A percentile compares a stretch with the other conserved stretches of the same genome.
phyloP scores from a whole-genome alignment of 2,329 filamentous ascomycete species.

The Hymenoscyphus occultus region DNA sequence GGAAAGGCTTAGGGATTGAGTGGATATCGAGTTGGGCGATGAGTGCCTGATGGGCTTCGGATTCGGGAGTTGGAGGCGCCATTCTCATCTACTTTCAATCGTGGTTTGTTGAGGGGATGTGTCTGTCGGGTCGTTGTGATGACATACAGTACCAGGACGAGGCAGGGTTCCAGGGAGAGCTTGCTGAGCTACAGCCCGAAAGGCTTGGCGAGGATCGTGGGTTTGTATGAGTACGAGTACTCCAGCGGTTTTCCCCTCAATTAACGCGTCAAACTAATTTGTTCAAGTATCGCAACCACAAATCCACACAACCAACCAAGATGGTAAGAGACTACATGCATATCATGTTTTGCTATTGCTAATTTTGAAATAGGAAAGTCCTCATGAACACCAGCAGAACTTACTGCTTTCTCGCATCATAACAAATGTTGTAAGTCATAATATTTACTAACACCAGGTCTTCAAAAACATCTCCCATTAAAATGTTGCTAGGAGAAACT shows the following conservation, averaged over 20 bases:
- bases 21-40: conserved; percentile 92
- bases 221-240: background rate
- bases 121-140: background rate
- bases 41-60: conserved; percentile 74
- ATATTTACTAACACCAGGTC: background rate
- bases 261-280: conserved; percentile 19
- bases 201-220: conserved; percentile 9
- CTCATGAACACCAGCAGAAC: conserved; percentile 96
- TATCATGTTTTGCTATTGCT: background rate
- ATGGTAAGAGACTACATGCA: conserved; percentile 8
- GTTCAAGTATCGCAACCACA: background rate
- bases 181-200: background rate
- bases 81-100: conserved; percentile 18
- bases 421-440: conserved; percentile 82
- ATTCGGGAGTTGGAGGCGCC: conserved; percentile 36
- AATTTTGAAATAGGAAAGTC: conserved; percentile 66
- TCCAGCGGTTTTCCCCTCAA: background rate
- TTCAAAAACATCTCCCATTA: background rate
- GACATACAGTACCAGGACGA: too few relatives aligned
- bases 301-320: conserved; percentile 4
- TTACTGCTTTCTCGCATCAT: conserved; percentile 92
- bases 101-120: background rate
- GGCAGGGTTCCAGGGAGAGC: background rate
- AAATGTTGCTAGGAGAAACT: conserved; percentile 75
- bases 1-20: conserved; percentile 81